A percentile compares a stretch with the other conserved stretches of the same genome.
phyloP scores from a whole-genome alignment of 176 grass and related monocot species.

The Bromus sterilis region DNA sequence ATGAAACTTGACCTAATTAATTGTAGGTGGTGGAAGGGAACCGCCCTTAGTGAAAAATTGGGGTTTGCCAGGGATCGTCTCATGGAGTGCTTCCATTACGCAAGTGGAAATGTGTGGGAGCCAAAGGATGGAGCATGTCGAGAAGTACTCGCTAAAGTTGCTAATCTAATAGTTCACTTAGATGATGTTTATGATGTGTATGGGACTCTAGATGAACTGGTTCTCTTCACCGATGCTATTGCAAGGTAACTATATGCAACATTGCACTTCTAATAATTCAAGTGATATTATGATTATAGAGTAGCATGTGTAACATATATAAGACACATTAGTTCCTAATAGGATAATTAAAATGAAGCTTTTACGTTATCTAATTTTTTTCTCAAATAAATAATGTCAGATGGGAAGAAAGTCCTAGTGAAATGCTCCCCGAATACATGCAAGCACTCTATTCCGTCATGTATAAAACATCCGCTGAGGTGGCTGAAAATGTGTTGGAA shows the following conservation, averaged over 20 bases:
- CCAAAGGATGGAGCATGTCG: not conserved
- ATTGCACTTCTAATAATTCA: not conserved
- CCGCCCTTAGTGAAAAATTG: constrained; percentile 13
- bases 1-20: too few species aligned
- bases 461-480: constrained; percentile 24
- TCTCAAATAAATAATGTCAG: not conserved
- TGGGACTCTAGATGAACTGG: constrained; percentile 39
- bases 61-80: constrained; percentile 42
- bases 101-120: constrained; percentile 20
- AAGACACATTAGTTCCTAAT: not conserved
- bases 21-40: constrained; percentile 49
- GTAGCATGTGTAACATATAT: not conserved
- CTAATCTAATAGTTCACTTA: constrained; percentile 12
- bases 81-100: constrained; percentile 43
- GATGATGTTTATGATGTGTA: constrained; percentile 70
- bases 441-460: constrained; percentile 8
- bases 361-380: too few species aligned
- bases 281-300: too few species aligned
- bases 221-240: constrained; percentile 38
- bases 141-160: constrained; percentile 13
- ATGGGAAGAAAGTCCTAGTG: constrained; percentile 15
- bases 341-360: too few species aligned
- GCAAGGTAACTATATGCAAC: constrained; percentile 12
- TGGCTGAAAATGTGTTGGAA: not conserved
- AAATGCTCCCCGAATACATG: constrained; percentile 44